Conservation (phyloP, 2,329 filamentous ascomycete genomes). For the Neonectria hederae region DNA sequence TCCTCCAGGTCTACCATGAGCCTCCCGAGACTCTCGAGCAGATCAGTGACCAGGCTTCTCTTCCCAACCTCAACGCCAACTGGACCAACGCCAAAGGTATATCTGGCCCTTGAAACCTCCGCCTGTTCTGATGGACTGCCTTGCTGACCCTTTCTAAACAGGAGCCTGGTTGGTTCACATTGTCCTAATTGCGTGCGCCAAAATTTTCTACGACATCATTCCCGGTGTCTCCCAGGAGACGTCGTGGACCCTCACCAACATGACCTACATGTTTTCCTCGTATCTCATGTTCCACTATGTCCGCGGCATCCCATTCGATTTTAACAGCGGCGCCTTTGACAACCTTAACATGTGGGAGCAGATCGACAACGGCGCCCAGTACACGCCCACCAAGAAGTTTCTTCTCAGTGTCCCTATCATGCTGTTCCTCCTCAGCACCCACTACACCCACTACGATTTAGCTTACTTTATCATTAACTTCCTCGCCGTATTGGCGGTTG, state of each 20-base stretch:
- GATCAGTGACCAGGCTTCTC: slow-evolving; percentile 92
- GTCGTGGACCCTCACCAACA: slow-evolving; percentile 98
- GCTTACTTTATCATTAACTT: slow-evolving; percentile 98
- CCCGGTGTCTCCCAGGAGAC: slow-evolving; percentile 97
- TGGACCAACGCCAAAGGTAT: slow-evolving; percentile 99
- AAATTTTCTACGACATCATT: slow-evolving; percentile 97
- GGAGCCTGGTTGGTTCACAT: slow-evolving; percentile 98
- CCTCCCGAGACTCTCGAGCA: slow-evolving; percentile 96
- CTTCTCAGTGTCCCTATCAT: slow-evolving; percentile 92
- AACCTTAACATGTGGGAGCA: slow-evolving; percentile 99
- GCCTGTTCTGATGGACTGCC: slow-evolving; percentile 11
- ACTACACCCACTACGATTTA: slow-evolving; percentile 98
- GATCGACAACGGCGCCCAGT: slow-evolving; percentile 98
- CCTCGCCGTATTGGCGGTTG: slow-evolving; percentile 87
- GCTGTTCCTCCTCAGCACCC: slow-evolving; percentile 94
- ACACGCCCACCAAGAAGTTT: slow-evolving; percentile 99
- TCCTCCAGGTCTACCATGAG: slow-evolving; percentile 92
- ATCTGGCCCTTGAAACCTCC: slow-evolving; percentile 15
- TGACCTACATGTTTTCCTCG: slow-evolving; percentile 98
- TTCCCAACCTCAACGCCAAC: slow-evolving; percentile 96
- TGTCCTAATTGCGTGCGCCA: slow-evolving; percentile 88
- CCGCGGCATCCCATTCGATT: slow-evolving; percentile 96
- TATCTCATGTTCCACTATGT: slow-evolving; percentile 99
- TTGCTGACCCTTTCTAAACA: slow-evolving; percentile 51
- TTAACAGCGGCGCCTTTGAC: slow-evolving; percentile 98